Evolutionary conservation across 75 land plant genomes (phyloP).

Genomic region (Pseudotsuga menziesii): DNA sequence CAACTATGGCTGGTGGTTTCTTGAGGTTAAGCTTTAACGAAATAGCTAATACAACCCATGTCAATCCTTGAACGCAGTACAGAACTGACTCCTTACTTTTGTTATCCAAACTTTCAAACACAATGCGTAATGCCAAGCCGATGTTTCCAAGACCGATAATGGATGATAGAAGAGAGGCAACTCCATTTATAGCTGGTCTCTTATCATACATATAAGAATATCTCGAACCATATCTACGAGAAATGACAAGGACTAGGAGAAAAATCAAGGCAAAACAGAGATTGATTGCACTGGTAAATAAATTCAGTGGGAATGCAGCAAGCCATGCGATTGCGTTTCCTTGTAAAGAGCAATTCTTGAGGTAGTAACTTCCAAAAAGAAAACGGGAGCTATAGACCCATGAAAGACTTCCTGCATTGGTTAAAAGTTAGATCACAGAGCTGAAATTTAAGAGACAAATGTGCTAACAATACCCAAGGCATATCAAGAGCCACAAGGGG

Average conservation of each 20-base stretch:
- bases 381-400: not conserved
- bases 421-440: not conserved
- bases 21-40: constrained; percentile 22
- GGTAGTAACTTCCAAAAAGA: not conserved
- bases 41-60: constrained; percentile 23
- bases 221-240: not conserved
- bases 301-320: not conserved
- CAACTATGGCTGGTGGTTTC: constrained; percentile 14
- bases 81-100: not conserved
- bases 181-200: not conserved
- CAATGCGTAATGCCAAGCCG: constrained; percentile 10
- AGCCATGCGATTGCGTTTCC: not conserved
- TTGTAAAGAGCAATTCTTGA: not conserved
- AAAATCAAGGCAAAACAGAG: not conserved
- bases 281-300: not conserved
- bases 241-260: not conserved
- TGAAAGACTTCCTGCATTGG: not conserved
- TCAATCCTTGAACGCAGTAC: constrained; percentile 21
- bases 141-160: constrained; percentile 17
- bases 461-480: too few relatives aligned
- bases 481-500: too few relatives aligned
- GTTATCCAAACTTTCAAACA: not conserved
- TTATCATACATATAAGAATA: too few relatives aligned
- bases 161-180: not conserved
- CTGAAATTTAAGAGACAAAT: too few relatives aligned